Base-by-base conservation (phyloP, 176 grass and related monocot species). In the Hordeum marinum region DNA sequence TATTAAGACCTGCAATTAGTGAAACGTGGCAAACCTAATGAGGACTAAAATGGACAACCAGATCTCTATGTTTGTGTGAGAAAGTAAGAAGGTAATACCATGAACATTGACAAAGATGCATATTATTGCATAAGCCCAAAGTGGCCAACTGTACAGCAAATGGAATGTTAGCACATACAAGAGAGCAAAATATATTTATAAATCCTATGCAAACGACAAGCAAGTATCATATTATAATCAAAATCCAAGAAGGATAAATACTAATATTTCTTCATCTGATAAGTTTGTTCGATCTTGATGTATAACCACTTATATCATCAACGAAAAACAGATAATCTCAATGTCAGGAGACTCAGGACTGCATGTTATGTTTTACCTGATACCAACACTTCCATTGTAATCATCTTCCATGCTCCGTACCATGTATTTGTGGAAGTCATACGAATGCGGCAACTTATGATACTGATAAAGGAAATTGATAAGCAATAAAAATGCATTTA, bases 401-500 rank as follows among this genome's bases (percentile, higher is more conserved):
- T 98, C 93, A 79, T 98, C 93, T 89, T 98, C 96, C 96, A 98
- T 98, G 87, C 96, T 98, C 84, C 96, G 83, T 60, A 98, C 91
- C 86, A 94, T 94, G 86, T 95, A 98, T 89, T 98, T 98, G 78
- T 98, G 96, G 90, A 98, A 98, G 63, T 98, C 79, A 76, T 98
- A 98, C 65, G 96, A 94, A 90, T 85, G 68, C 10, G 91, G 91
- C 61, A 98, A 75, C 81, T 92, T 90, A 85, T 98, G 93, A 82
- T 95, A 93, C 96, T 95, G 83, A 42, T 42, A 92, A 63, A 40
- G 8, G 61, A 92, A 70, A 8, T 65, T 70, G 52, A 83, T 34
- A 81, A 73, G 14, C 50, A 86, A 87, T 58, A 50, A 83, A 79
- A 85, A 88, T 61, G 57, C 75, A 85, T 86, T 77, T 43, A 23